phyloP scores from a whole-genome alignment of 2,329 filamentous ascomycete species.

The Pleoardoris graminearum region DNA sequence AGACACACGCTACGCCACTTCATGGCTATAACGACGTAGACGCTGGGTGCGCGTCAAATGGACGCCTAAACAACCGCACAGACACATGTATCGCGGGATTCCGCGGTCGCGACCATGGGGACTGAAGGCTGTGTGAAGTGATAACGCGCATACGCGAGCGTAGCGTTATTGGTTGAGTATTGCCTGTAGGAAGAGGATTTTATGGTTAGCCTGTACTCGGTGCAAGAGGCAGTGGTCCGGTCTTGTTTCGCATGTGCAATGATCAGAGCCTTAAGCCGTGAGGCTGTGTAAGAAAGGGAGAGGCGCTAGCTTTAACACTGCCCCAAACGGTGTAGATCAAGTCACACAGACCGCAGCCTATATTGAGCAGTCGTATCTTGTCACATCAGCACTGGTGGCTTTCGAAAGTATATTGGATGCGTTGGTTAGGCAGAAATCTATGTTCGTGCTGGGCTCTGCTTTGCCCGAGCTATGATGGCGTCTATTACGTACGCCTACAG shows the following conservation, averaged over 20 bases:
- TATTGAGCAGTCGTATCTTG: not conserved
- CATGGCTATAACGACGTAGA: too few species aligned
- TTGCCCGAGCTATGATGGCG: too few species aligned
- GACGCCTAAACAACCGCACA: too few species aligned
- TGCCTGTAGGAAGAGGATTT: not conserved
- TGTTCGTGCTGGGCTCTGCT: too few species aligned
- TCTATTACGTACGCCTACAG: too few species aligned
- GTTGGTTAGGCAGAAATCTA: too few species aligned
- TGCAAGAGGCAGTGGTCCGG: not conserved
- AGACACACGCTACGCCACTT: too few species aligned
- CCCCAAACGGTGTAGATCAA: not conserved
- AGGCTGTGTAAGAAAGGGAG: not conserved
- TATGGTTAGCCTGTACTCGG: not conserved
- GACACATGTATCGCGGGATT: too few species aligned
- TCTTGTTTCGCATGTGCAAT: not conserved
- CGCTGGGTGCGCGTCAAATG: too few species aligned
- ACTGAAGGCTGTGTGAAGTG: too few species aligned
- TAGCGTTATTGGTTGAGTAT: not conserved
- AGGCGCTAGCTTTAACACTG: not conserved
- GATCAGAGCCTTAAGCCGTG: not conserved
- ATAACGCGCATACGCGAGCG: too few species aligned
- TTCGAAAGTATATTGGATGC: not conserved
- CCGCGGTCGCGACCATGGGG: too few species aligned
- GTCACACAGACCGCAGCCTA: constrained; percentile 1
- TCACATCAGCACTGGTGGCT: not conserved